Conservation (phyloP, 768 basidiomycete species). For the Tulasnella sp. region DNA sequence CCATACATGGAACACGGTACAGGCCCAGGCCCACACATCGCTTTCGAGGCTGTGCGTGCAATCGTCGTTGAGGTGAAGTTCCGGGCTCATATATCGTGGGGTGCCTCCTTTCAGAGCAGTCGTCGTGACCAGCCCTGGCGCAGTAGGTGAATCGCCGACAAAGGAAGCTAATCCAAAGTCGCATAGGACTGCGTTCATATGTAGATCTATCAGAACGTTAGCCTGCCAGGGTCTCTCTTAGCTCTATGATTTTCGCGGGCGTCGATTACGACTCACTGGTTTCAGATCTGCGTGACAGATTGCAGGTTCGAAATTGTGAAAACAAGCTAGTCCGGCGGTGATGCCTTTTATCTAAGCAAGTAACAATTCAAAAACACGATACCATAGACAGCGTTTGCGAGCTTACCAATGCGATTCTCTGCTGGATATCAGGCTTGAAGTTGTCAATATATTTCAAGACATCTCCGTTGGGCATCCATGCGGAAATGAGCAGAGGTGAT, state of each 20-base stretch:
- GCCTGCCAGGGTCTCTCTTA: not conserved
- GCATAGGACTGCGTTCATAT: not conserved
- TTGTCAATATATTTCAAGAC: not conserved
- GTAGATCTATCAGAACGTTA: not conserved
- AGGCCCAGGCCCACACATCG: conserved; percentile 10
- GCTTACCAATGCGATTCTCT: not conserved
- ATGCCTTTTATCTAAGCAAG: not conserved
- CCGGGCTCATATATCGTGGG: not conserved
- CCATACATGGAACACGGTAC: not conserved
- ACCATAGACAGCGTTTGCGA: no score
- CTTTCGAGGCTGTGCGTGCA: not conserved
- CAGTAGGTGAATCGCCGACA: not conserved
- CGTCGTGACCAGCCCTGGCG: not conserved
- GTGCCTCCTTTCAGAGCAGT: not conserved
- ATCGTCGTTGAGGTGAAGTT: not conserved
- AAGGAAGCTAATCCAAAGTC: not conserved
- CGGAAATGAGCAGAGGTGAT: not conserved
- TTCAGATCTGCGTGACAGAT: not conserved
- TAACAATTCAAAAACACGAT: not conserved
- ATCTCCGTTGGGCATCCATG: not conserved
- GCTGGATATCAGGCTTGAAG: not conserved
- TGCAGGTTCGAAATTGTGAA: not conserved
- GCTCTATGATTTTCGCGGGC: not conserved
- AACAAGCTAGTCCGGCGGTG: not conserved
- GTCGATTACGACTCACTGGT: not conserved